phyloP scores from a whole-genome alignment of 805 yeast genomes.

The Myxozyma kluyveri region DNA sequence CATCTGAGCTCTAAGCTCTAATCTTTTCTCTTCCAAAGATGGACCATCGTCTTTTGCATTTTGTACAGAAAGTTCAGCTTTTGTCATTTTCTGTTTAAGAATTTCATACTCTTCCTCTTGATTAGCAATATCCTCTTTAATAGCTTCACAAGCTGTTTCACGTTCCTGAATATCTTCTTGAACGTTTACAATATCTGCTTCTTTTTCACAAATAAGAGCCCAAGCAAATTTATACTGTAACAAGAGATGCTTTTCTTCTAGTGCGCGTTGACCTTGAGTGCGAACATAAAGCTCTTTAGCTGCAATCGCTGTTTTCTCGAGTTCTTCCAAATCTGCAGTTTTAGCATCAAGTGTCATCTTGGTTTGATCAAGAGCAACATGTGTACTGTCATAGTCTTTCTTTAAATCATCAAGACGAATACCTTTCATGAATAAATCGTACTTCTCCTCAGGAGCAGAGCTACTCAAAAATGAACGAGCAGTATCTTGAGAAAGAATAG shows the following conservation, averaged over 20 bases:
- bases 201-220: conserved; percentile 22
- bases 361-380: conserved; percentile 44
- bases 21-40: conserved; percentile 2
- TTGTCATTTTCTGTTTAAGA: not conserved
- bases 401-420: conserved; percentile 63
- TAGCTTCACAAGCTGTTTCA: not conserved
- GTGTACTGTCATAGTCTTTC: conserved; percentile 42
- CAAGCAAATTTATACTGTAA: conserved; percentile 23
- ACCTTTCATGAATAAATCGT: conserved; percentile 74
- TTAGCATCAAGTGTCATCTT: conserved; percentile 19
- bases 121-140: not conserved
- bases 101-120: not conserved
- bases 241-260: conserved; percentile 9
- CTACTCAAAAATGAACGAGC: conserved; percentile 86
- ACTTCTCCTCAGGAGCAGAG: conserved; percentile 69
- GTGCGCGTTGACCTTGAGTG: conserved; percentile 18
- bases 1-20: conserved; percentile 1
- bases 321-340: conserved; percentile 42
- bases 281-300: conserved; percentile 31
- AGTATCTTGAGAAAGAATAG: conserved; percentile 87
- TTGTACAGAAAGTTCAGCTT: not conserved
- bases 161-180: not conserved
- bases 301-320: conserved; percentile 41
- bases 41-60: conserved; percentile 5
- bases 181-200: conserved; percentile 2